These are phyloP conservation scores for Hypomyces rosellus DNA, from an alignment of 2,329 filamentous ascomycete species.

Conservation along the genomic window DNA sequence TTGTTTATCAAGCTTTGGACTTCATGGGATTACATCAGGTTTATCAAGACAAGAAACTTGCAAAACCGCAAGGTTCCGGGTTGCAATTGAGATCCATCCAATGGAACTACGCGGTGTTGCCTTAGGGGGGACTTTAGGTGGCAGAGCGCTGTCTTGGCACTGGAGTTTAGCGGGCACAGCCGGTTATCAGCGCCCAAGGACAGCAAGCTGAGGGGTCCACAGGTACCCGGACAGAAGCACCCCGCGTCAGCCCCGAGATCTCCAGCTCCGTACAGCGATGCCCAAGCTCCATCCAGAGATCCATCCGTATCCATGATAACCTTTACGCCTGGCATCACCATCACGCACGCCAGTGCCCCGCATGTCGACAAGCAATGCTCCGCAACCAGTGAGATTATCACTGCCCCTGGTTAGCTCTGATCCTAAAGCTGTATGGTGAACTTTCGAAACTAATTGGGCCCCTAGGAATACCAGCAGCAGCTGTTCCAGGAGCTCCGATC, in stretches of 20 bases:
- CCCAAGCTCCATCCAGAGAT: background rate
- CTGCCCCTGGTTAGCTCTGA: slow-evolving; percentile 46
- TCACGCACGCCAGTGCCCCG: slow-evolving; percentile 15
- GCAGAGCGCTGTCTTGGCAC: no score
- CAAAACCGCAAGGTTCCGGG: no score
- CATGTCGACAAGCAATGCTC: slow-evolving; percentile 49
- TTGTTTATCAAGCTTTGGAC: no score
- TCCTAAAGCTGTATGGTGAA: background rate
- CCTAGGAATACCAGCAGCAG: slow-evolving; percentile 82
- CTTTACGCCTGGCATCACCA: slow-evolving; percentile 6
- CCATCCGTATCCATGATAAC: background rate
- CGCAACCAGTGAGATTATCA: slow-evolving; percentile 72
- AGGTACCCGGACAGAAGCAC: no score
- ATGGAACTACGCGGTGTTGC: no score
- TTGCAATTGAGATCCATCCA: background rate
- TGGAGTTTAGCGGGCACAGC: no score
- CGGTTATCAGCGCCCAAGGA: no score
- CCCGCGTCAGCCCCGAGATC: no score
- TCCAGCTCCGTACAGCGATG: no score
- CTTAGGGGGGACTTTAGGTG: no score
- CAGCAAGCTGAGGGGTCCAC: no score
- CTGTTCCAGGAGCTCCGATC: slow-evolving; percentile 84
- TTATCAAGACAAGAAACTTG: background rate
- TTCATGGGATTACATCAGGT: no score
- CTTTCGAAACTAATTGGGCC: background rate